These are phyloP conservation scores for Saturnispora galanensis DNA, from an alignment of 805 yeast species.

Conservation along the genomic window DNA sequence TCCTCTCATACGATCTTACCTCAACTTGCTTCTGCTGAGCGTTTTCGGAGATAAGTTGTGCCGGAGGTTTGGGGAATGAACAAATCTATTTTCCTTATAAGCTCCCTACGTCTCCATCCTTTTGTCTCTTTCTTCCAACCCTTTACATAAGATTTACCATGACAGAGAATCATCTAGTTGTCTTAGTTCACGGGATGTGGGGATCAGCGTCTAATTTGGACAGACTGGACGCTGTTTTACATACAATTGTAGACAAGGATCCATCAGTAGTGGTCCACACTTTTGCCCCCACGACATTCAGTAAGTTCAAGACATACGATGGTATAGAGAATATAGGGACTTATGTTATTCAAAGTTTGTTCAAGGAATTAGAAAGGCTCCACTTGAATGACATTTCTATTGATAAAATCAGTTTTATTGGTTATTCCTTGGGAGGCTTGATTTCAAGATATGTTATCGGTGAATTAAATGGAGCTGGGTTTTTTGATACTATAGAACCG, in stretches of 20 bases:
- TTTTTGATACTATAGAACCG: slow-evolving; percentile 53
- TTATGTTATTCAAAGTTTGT: slow-evolving; percentile 58
- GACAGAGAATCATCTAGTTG: slow-evolving; percentile 44
- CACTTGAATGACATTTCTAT: slow-evolving; percentile 24
- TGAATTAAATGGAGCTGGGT: slow-evolving; percentile 38
- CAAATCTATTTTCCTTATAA: too few relatives aligned
- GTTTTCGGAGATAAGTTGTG: too few relatives aligned
- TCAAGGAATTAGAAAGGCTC: slow-evolving; percentile 30
- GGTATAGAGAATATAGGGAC: slow-evolving; percentile 71
- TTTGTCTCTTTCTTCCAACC: not conserved
- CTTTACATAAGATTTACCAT: not conserved
- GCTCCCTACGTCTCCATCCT: too few relatives aligned
- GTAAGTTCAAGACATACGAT: slow-evolving; percentile 72
- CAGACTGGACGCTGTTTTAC: slow-evolving; percentile 35
- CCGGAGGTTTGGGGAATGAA: not conserved
- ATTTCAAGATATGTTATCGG: slow-evolving; percentile 66
- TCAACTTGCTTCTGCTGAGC: too few relatives aligned
- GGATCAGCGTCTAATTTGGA: slow-evolving; percentile 55
- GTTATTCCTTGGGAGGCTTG: slow-evolving; percentile 87
- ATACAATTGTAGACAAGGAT: slow-evolving; percentile 24
- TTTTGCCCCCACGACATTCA: slow-evolving; percentile 48
- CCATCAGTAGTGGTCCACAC: slow-evolving; percentile 24
- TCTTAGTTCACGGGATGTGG: slow-evolving; percentile 73
- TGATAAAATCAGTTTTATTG: slow-evolving; percentile 60
- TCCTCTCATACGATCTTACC: too few relatives aligned